Evolutionary conservation across 805 yeast species (phyloP), one percentile per base, ranked within the genome.

Genomic region (Saccharomycopsis sp.): DNA sequence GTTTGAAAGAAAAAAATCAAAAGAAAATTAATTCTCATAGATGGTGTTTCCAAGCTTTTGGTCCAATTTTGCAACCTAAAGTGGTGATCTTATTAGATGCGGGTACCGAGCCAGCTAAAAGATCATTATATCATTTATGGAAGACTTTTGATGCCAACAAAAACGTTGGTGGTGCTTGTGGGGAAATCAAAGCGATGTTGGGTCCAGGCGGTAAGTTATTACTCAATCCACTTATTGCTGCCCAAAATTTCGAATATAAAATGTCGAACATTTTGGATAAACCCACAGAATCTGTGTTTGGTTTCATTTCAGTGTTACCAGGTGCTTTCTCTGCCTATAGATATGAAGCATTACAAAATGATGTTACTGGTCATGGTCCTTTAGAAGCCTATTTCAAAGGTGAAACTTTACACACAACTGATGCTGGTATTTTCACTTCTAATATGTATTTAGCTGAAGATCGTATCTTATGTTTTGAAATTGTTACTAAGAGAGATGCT

Each of bases 361-460:
- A 69, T 34, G 41, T 47, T 6, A 71, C 78, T 48, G 96, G 96
- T 4, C 76, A 76, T 37, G 88, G 87, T 1, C 98, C 98, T 2
- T 65, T 90, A 50, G 86, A 81, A 48, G 86, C 88, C 59, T 90
- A 90, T 61, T 82, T 93, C 64, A 85, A 87, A 62, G 97, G 97
- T 54, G 97, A 90, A 62, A 83, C 80, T 45, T 69, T 89, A 51
- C 71, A 67, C 48, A 22, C 20, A 13, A 19, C 41, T 9, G 27
- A 23, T 6, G 76, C 79, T 27, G 95, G 96, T 35, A 78, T 90
- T 43, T 93, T 90, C 70, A 85, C 93, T 27, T 82, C 95, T 2
- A 90, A 90, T 62, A 90, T 93, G 97, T 93, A 89, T 63, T 72
- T 90, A 45, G 98, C 98, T 6, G 97, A 90, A 64, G 98, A 93